Percentiles rank a stretch among this genome's conserved stretches.
These are phyloP conservation scores for Pelargonium cotyledonis DNA, from an alignment of 441 rosid species.

Conservation along the genomic window DNA sequence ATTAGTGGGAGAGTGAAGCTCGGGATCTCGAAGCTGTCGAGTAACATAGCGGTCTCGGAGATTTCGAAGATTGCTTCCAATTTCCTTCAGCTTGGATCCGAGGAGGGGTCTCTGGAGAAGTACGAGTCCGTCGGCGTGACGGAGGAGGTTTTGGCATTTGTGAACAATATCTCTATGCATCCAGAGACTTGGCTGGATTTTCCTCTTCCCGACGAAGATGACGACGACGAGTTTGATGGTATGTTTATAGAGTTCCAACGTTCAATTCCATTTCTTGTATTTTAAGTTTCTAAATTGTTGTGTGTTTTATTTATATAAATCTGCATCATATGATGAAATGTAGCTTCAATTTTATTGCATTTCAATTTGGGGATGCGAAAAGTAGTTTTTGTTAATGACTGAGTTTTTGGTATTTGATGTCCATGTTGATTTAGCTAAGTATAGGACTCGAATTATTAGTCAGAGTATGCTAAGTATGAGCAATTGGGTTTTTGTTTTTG, in stretches of 20 bases:
- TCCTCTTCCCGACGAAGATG: conserved; percentile 37
- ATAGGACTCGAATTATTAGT: background rate
- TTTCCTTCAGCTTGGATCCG: conserved; percentile 61
- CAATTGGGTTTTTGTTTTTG: background rate
- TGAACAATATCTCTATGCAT: conserved; percentile 67
- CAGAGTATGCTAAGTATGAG: background rate
- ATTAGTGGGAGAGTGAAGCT: conserved; percentile 71
- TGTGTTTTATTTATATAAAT: background rate
- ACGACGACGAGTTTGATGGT: conserved; percentile 57
- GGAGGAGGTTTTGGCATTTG: conserved; percentile 69
- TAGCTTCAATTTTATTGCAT: background rate
- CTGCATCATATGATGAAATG: background rate
- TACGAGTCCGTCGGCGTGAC: conserved; percentile 57
- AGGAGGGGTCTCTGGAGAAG: conserved; percentile 30
- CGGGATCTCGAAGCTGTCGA: conserved; percentile 74
- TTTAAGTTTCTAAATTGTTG: background rate
- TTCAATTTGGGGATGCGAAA: background rate
- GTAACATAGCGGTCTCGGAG: conserved; percentile 63
- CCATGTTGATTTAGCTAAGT: background rate
- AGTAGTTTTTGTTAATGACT: background rate
- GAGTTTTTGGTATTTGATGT: no score
- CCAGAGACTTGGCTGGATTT: conserved; percentile 93
- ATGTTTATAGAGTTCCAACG: conserved; percentile 4
- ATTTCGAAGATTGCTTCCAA: conserved; percentile 79
- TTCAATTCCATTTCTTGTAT: no score